A percentile compares a stretch with the other conserved stretches of the same genome.
Evolutionary conservation across 805 yeast species (phyloP).

Genomic region (Diddensiella caesifluorescens): DNA sequence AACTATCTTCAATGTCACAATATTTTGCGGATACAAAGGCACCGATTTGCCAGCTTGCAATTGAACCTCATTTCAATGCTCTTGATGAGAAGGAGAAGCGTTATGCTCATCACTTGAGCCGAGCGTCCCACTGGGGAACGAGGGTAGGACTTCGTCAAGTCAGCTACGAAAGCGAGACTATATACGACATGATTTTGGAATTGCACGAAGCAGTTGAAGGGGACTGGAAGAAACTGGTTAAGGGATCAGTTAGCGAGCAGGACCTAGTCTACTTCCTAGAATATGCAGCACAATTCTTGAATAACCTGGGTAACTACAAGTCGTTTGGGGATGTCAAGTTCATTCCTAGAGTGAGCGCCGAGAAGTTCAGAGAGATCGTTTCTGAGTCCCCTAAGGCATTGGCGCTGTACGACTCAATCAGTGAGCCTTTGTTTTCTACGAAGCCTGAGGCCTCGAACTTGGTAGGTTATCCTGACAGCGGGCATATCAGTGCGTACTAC

Average conservation of each 20-base stretch:
- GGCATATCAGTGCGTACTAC: constrained; percentile 74
- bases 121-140: constrained; percentile 81
- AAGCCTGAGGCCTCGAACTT: constrained; percentile 44
- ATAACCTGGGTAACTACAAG: constrained; percentile 70
- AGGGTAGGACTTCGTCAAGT: constrained; percentile 76
- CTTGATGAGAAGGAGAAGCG: constrained; percentile 54
- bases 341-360: constrained; percentile 54
- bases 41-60: constrained; percentile 65
- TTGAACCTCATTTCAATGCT: constrained; percentile 62
- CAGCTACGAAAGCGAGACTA: constrained; percentile 71
- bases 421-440: constrained; percentile 45
- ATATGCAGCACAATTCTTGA: constrained; percentile 58
- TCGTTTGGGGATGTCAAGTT: constrained; percentile 88
- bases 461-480: constrained; percentile 74
- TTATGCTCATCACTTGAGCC: constrained; percentile 79
- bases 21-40: constrained; percentile 53
- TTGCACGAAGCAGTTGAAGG: constrained; percentile 51
- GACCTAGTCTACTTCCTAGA: constrained; percentile 45
- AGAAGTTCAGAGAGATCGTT: constrained; percentile 47
- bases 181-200: constrained; percentile 61
- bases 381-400: constrained; percentile 36
- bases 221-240: constrained; percentile 45
- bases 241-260: constrained; percentile 31
- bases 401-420: constrained; percentile 27
- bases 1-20: constrained; percentile 2